Evolutionary conservation across 1,284 basidiomycete genomes (phyloP), one percentile per base, ranked within the genome.

Genomic region (Hymenochaete sp.): DNA sequence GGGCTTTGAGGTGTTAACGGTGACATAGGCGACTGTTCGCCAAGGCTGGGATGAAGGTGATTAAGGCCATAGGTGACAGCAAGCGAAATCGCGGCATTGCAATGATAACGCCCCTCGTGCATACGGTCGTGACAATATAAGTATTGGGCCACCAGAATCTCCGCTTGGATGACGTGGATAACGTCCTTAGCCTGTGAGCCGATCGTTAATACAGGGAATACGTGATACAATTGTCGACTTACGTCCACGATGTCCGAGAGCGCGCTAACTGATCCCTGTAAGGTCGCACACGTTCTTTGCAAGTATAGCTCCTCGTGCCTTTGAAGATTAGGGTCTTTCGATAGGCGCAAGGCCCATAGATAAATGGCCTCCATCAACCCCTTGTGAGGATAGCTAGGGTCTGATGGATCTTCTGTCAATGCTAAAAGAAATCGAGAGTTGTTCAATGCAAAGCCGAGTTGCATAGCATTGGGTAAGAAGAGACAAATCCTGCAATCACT

Each of bases 131-230:
- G 57, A 18, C 60, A 54, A 42, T 73, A 68, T 52, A 77, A 71
- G 56, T 77, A 80, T 51, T 68, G 66, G 2, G 72, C 62, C 16
- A 80, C 62, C 10, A 80, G 67, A n/a, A 77, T 60, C 53, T 77
- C 70, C 2, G 77, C 71, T 54, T 79, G 76, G 6, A 79, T 61
- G 4, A 69, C 70, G 51, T 77, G 70, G 11, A 77, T 8, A 6
- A 38, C 31, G 26, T 26, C 40, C 19, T 19, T 24, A 14, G 13
- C 18, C 44, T 45, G 37, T 40, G 6, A 11, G 18, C 43, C 10
- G 28, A 37, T 4, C 26, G 3, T n/a, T 10, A 5, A 3, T 11
- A 19, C 13, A 10, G 19, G 33, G 7, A n/a, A 33, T 33, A 36
- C 36, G 75, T 61, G 29, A 62, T 66, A 67, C 70, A 41, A 56